A percentile compares a stretch with the other conserved stretches of the same genome.
phyloP scores from a whole-genome alignment of 257 asterid species.

The Nicotiana obtusifolia region DNA sequence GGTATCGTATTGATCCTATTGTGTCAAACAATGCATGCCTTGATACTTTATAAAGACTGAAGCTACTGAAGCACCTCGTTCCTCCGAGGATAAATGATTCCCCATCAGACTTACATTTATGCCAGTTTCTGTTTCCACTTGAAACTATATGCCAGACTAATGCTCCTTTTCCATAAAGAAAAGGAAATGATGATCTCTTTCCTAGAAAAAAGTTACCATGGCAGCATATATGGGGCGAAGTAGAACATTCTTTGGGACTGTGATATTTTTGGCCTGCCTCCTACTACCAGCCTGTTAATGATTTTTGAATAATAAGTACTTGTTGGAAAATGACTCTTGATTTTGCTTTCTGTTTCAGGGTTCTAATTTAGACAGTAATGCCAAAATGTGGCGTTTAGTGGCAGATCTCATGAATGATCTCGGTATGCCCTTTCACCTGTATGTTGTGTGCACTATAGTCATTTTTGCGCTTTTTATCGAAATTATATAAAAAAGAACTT shows the following conservation, averaged over 20 bases:
- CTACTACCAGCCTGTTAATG: neutral
- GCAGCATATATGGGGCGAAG: neutral
- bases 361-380: slow-evolving; percentile 85
- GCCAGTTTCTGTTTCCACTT: neutral
- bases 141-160: neutral
- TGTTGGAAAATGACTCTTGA: neutral
- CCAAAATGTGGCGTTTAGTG: slow-evolving; percentile 99
- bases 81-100: neutral
- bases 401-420: slow-evolving; percentile 99
- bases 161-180: neutral
- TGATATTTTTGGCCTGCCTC: neutral
- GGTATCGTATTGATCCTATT: neutral
- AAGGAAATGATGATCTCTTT: neutral
- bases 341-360: slow-evolving; percentile 44
- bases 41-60: neutral
- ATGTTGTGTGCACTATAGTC: neutral
- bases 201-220: neutral
- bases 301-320: neutral
- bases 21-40: neutral
- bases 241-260: neutral
- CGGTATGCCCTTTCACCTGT: slow-evolving; percentile 37
- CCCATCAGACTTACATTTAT: neutral
- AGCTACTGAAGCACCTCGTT: neutral
- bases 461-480: neutral
- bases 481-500: neutral